A percentile compares a stretch with the other conserved stretches of the same genome.
phyloP scores from a whole-genome alignment of 768 basidiomycete species.

The Obba rivulosa region DNA sequence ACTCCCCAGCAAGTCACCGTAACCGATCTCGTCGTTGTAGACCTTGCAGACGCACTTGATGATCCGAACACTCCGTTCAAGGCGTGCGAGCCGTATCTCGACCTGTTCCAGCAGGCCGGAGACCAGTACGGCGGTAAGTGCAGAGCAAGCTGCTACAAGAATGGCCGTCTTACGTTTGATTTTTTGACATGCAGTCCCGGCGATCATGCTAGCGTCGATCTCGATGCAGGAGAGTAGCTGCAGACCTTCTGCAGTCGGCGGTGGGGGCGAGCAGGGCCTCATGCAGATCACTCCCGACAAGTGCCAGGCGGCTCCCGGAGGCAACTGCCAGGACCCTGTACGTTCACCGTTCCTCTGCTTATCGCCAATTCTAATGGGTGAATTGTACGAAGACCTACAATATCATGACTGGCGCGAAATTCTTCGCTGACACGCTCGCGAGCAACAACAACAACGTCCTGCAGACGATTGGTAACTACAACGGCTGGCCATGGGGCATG shows the following conservation, averaged over 20 bases:
- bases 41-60: constrained; percentile 45
- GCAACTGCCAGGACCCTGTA: constrained; percentile 37
- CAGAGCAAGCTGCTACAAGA: background rate
- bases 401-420: constrained; percentile 59
- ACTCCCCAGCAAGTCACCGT: constrained; percentile 58
- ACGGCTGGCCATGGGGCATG: constrained; percentile 61
- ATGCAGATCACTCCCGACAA: constrained; percentile 85
- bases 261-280: constrained; percentile 77
- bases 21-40: constrained; percentile 41
- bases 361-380: background rate
- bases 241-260: constrained; percentile 60
- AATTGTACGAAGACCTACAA: constrained; percentile 56
- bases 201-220: constrained; percentile 79
- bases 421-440: constrained; percentile 48
- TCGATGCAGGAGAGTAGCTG: constrained; percentile 87
- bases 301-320: constrained; percentile 50
- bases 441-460: constrained; percentile 49
- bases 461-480: constrained; percentile 63
- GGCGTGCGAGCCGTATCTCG: constrained; percentile 46
- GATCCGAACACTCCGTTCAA: constrained; percentile 49
- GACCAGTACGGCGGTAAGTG: constrained; percentile 35
- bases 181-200: constrained; percentile 39
- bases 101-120: constrained; percentile 57
- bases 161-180: constrained; percentile 1
- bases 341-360: constrained; percentile 5